phyloP scores from a whole-genome alignment of 2,329 filamentous ascomycete genomes.

The Phialophora macrospora region DNA sequence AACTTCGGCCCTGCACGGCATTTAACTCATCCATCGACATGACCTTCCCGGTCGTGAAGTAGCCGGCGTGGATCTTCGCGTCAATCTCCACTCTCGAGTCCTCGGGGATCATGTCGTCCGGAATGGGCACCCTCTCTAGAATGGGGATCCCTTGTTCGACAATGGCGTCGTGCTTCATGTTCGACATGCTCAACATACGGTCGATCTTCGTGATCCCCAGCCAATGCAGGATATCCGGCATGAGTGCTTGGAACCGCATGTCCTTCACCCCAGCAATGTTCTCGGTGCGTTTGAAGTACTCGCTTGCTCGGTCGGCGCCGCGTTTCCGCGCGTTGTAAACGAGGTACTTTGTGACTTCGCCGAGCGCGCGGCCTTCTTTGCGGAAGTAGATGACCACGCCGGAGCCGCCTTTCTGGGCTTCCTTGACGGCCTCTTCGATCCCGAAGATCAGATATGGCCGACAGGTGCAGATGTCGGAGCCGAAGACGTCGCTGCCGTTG shows the following conservation, averaged over 20 bases:
- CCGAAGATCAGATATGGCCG: constrained; percentile 91
- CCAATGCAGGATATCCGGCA: constrained; percentile 98
- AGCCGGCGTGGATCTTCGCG: constrained; percentile 92
- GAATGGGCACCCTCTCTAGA: constrained; percentile 85
- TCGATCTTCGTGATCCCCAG: constrained; percentile 98
- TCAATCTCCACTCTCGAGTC: constrained; percentile 98
- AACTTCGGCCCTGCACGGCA: constrained; percentile 84
- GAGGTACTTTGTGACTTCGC: constrained; percentile 88
- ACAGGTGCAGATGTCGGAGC: constrained; percentile 96
- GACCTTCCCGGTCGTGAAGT: constrained; percentile 85
- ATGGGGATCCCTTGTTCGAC: constrained; percentile 68
- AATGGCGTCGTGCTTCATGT: constrained; percentile 64
- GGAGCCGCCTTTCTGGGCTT: constrained; percentile 90
- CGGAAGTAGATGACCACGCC: constrained; percentile 98
- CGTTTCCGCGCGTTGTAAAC: constrained; percentile 64
- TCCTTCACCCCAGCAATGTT: constrained; percentile 95
- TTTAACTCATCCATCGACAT: constrained; percentile 86
- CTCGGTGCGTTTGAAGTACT: constrained; percentile 97
- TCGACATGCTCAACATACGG: constrained; percentile 97
- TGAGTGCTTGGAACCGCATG: constrained; percentile 97
- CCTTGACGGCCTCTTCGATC: constrained; percentile 95
- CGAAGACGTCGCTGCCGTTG: constrained; percentile 96
- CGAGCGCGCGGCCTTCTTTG: constrained; percentile 92
- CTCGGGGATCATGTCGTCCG: constrained; percentile 89
- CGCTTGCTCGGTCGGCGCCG: constrained; percentile 65